These are phyloP conservation scores for Sarcodon sp. DNA, from an alignment of 768 basidiomycete genomes.

Conservation along the genomic window DNA sequence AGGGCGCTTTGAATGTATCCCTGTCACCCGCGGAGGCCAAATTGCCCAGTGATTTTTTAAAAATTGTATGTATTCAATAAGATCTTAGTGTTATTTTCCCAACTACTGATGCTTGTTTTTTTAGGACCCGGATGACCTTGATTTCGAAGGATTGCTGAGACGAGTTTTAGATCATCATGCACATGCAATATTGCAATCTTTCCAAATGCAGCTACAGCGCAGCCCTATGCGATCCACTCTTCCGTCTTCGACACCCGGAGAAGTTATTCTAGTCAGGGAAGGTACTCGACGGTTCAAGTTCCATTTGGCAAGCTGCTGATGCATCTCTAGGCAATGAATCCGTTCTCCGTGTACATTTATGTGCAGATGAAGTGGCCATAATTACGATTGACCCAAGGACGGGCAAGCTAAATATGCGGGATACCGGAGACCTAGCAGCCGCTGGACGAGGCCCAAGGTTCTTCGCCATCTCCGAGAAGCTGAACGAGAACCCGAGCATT, in stretches of 20 bases:
- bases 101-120: background rate
- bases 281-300: constrained; percentile 23
- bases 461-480: constrained; percentile 35
- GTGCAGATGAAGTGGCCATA: constrained; percentile 63
- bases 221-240: constrained; percentile 38
- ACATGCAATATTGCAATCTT: constrained; percentile 42
- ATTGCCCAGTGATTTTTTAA: constrained; percentile 28
- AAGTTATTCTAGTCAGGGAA: constrained; percentile 40
- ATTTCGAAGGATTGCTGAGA: constrained; percentile 59
- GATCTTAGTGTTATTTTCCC: background rate
- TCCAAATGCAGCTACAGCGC: constrained; percentile 40
- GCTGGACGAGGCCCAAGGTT: constrained; percentile 63
- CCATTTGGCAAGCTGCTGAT: constrained; percentile 1
- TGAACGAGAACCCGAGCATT: constrained; percentile 59
- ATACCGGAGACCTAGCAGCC: constrained; percentile 71
- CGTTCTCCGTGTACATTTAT: constrained; percentile 57
- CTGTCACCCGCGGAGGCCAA: constrained; percentile 35
- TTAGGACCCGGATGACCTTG: constrained; percentile 55
- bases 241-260: constrained; percentile 38
- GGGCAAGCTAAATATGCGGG: constrained; percentile 64
- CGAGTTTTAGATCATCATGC: constrained; percentile 56
- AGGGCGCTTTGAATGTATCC: constrained; percentile 48
- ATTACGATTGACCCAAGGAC: constrained; percentile 73
- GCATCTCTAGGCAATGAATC: constrained; percentile 31
- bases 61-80: constrained; percentile 36